These are phyloP conservation scores for Aspergillus brunneoviolaceus DNA, from an alignment of 2,329 filamentous ascomycete genomes.

Conservation along the genomic window DNA sequence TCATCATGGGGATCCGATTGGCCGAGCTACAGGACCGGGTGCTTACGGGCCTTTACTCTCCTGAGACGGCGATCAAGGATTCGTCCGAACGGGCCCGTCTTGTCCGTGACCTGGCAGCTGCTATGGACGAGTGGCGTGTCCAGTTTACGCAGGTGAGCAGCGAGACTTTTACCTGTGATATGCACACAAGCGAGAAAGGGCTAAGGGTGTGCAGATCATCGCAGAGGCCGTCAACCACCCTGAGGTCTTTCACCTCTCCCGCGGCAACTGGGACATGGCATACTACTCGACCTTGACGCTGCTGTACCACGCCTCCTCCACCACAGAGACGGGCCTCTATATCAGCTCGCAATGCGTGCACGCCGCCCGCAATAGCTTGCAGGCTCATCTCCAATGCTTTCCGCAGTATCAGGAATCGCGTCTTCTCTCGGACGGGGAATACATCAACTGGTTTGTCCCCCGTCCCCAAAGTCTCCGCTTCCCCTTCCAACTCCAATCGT, in stretches of 20 bases:
- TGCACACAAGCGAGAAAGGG: background rate
- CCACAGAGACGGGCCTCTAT: background rate
- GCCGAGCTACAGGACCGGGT: background rate
- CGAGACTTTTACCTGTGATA: no score
- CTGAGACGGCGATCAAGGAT: background rate
- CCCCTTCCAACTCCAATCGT: no score
- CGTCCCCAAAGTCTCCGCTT: no score
- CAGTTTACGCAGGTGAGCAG: background rate
- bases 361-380: background rate
- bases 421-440: conserved; percentile 8
- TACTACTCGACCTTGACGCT: conserved; percentile 5
- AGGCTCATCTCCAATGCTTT: conserved; percentile 3
- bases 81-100: background rate
- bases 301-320: conserved; percentile 1
- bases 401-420: conserved; percentile 1
- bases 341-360: background rate
- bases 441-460: conserved; percentile 6
- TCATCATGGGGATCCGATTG: background rate
- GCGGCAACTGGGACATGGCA: conserved; percentile 6
- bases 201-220: background rate
- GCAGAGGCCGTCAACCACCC: background rate
- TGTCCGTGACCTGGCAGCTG: background rate
- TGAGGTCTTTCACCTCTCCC: background rate
- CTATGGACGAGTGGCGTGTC: background rate
- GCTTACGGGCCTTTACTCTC: background rate